Base-by-base conservation (phyloP, 2,329 filamentous ascomycete species). In the Alternaria alternata region DNA sequence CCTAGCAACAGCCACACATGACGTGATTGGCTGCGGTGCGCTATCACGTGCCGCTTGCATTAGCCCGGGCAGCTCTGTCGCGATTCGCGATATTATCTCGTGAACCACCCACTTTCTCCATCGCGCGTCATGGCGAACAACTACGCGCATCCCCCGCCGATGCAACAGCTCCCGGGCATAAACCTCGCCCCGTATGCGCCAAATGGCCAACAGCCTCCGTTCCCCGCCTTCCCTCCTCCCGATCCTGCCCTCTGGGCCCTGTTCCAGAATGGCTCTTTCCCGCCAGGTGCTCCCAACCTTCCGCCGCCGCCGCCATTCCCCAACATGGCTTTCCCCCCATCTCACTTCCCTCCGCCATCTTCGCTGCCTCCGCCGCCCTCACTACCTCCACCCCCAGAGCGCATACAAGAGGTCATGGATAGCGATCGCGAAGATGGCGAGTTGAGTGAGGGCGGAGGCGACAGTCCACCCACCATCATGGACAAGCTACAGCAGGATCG, bases 391-490 rank as follows among this genome's bases (percentile, higher is more conserved):
- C 57, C 14, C 22, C 61, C 14, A 39, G 70, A 78, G 26, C 74
- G 73, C 49, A 46, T 77, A 11, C 63, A 64, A 30, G 70, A 75
- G 16, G 71, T 75, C 30, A 66, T 76, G 49, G 75, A 82, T 46
- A 76, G 76, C 55, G 83, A 85, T 57, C 80, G 80, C 57, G 91
- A 95, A 71, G 92, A 96, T 70, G 91, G 91, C 16, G 92, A 96
- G 75, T 76, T 95, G 30, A 91, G 88, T 64, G 92, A 94, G 32
- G 32, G 12, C 32, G 11, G 32, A n/a, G 59, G 63, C 7, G 75
- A 73, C 18, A 57, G 39, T n/a, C 38, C 18, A 12, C 24, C 51
- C 2, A 54, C 41, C 46, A 41, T 55, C 38, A 32, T 39, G 39
- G 68, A 67, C 18, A 57, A 52, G 22, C 46, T 74, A 16, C 56